phyloP scores from a whole-genome alignment of 1,284 basidiomycete species.

The Apiotrichum veenhuisii region DNA sequence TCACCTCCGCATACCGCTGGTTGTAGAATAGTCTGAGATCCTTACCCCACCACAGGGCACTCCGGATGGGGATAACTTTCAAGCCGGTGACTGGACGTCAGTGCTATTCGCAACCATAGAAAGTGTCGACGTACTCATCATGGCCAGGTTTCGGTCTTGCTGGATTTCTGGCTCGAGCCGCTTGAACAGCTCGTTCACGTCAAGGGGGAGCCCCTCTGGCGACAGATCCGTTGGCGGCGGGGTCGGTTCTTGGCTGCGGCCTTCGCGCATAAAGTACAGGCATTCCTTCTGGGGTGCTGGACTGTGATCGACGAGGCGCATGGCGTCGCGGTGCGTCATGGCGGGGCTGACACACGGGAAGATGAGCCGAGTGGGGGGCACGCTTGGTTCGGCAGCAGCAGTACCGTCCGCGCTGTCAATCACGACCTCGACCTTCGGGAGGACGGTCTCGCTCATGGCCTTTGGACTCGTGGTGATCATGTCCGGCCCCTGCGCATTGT shows the following conservation, averaged over 20 bases:
- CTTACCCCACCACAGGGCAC: slow-evolving; percentile 45
- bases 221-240: not conserved
- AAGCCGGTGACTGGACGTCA: slow-evolving; percentile 25
- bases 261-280: slow-evolving; percentile 10
- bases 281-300: not conserved
- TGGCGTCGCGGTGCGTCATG: not conserved
- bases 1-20: slow-evolving; percentile 34
- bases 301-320: not conserved
- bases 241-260: not conserved
- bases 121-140: slow-evolving; percentile 26
- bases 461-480: no score
- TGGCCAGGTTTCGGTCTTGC: slow-evolving; percentile 41
- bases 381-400: no score
- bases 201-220: slow-evolving; percentile 14
- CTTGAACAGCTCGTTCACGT: slow-evolving; percentile 32
- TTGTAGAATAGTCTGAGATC: slow-evolving; percentile 47
- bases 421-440: no score
- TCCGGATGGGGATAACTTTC: slow-evolving; percentile 39
- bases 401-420: no score
- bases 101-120: not conserved
- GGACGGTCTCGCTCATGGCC: no score
- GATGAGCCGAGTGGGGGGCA: not conserved
- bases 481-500: not conserved
- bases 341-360: not conserved
- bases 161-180: slow-evolving; percentile 33